Evolutionary conservation across 441 rosid genomes (phyloP), one percentile per base, ranked within the genome.

Genomic region (Erodium moschatum): DNA sequence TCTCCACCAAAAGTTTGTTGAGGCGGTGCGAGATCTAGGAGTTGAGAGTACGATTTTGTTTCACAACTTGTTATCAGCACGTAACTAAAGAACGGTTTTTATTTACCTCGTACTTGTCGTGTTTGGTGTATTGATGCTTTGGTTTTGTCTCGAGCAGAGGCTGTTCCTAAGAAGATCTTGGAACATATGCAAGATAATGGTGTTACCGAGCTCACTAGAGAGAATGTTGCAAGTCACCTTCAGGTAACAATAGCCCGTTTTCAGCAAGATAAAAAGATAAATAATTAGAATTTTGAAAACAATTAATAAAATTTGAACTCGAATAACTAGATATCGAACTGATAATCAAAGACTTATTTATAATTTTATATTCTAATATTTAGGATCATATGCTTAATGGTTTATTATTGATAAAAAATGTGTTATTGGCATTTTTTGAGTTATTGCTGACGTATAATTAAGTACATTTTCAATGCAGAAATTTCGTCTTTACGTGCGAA

Each of bases 171-270:
- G 71, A 80, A 76, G 64, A 80, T 82, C 64, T 67, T 82, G 78
- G 78, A 80, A n/a, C 54, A 66, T 21, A 65, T 82, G 81, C 73
- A 48, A 56, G 44, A 31, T 58, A 82, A 77, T 81, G 74, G 74
- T 61, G 73, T 66, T 21, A 66, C 60, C n/a, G 60, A n/a, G 13
- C 40, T 82, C 33, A 75, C 78, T 9, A 68, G 81, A 64, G 80
- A 80, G 52, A 76, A 79, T 62, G 50, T 82, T 64, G 81, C 83
- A 7, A 78, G 83, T 68, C 81, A 82, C 69, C 82, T 80, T 68
- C 85, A 80, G 83, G 83, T 82, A 35, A 24, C 9, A 24, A 24
- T 8, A 1, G 11, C 13, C n/a, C n/a, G n/a, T n/a, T n/a, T n/a
- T n/a, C n/a, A n/a, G n/a, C n/a, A n/a, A 35, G 8, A 4, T 35